Evolutionary conservation across 2,329 filamentous ascomycete genomes (phyloP).

Genomic region (Tothia fuscella): DNA sequence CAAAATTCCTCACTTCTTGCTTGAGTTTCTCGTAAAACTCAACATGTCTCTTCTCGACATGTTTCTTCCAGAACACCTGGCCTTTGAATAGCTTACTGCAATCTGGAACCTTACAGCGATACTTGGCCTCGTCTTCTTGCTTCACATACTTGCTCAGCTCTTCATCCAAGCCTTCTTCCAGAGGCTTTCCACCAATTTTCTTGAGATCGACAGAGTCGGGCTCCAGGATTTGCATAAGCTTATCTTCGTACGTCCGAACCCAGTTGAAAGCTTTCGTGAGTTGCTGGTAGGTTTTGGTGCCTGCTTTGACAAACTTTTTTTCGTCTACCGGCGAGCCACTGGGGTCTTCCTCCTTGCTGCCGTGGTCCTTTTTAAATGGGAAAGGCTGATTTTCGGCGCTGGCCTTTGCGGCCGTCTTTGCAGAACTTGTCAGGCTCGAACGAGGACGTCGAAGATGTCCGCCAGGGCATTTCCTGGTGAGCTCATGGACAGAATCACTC

Average conservation of each 20-base stretch:
- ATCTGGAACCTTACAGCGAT: slow-evolving; percentile 89
- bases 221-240: slow-evolving; percentile 83
- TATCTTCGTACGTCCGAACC: slow-evolving; percentile 98
- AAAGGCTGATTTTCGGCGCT: slow-evolving; percentile 75
- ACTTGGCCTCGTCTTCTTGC: slow-evolving; percentile 96
- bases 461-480: slow-evolving; percentile 89
- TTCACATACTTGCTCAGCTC: slow-evolving; percentile 83
- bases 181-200: slow-evolving; percentile 79
- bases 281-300: slow-evolving; percentile 76
- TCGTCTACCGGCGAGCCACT: slow-evolving; percentile 56
- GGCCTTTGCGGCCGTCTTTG: slow-evolving; percentile 74
- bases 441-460: slow-evolving; percentile 91
- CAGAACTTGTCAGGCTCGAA: slow-evolving; percentile 69
- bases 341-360: slow-evolving; percentile 51
- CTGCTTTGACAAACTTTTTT: slow-evolving; percentile 58
- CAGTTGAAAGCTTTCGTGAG: slow-evolving; percentile 93
- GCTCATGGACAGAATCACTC: slow-evolving; percentile 90
- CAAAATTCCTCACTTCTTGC: slow-evolving; percentile 56
- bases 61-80: slow-evolving; percentile 93
- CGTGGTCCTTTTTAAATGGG: slow-evolving; percentile 65
- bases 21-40: slow-evolving; percentile 76
- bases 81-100: slow-evolving; percentile 97
- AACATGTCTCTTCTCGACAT: slow-evolving; percentile 86
- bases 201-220: slow-evolving; percentile 76
- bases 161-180: slow-evolving; percentile 77